Conservation (phyloP, 179 eudicot genomes). For the Actinidia arguta region DNA sequence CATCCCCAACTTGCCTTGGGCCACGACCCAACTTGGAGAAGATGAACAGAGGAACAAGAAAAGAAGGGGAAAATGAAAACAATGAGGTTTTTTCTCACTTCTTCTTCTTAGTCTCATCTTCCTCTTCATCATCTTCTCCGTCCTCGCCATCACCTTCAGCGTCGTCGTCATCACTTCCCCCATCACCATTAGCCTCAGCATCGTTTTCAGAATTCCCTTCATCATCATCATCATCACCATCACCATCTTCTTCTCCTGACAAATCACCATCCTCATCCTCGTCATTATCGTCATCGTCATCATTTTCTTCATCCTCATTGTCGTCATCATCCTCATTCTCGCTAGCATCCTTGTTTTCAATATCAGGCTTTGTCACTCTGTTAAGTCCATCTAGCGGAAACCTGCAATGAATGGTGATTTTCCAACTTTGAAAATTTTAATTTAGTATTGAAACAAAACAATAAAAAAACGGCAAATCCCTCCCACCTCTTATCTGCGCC, state of each 20-base stretch:
- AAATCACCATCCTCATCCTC: not conserved
- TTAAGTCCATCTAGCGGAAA: not conserved
- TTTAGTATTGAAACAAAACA: no score
- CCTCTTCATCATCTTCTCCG: not conserved
- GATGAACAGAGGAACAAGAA: no score
- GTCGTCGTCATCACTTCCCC: not conserved
- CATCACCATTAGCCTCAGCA: not conserved
- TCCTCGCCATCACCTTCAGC: not conserved
- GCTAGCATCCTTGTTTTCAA: not conserved
- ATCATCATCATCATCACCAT: not conserved
- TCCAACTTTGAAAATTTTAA: not conserved
- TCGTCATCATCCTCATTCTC: not conserved
- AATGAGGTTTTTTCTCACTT: not conserved
- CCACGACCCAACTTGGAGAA: no score
- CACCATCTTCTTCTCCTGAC: not conserved
- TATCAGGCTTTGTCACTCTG: not conserved
- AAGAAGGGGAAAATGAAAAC: not conserved
- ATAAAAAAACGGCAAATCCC: not conserved
- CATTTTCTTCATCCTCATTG: not conserved
- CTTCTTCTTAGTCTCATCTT: not conserved
- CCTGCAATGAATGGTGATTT: not conserved
- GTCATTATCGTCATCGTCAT: not conserved
- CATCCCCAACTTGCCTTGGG: no score
- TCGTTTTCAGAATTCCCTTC: not conserved
- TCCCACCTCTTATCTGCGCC: constrained; percentile 3